A percentile compares a stretch with the other conserved stretches of the same genome.
Conservation (phyloP, 2,329 filamentous ascomycete species). For the Aureobasidium musti region DNA sequence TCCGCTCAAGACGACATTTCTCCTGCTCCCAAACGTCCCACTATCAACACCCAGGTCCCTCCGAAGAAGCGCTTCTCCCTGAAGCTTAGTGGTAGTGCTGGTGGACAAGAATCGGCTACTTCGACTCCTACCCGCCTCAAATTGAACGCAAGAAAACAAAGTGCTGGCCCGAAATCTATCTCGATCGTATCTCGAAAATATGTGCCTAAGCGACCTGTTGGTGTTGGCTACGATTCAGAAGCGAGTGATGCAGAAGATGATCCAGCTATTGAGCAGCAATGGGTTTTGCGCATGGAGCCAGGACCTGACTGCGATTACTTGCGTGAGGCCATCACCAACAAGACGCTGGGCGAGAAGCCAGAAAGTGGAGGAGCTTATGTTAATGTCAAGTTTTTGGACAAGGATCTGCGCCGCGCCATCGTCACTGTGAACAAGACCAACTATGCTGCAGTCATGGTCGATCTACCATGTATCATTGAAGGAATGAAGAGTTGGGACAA, state of each 20-base stretch:
- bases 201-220: conserved; percentile 67
- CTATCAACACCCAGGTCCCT: conserved; percentile 33
- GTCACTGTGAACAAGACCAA: conserved; percentile 68
- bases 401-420: conserved; percentile 71
- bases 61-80: conserved; percentile 38
- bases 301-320: conserved; percentile 86
- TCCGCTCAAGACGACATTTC: conserved; percentile 40
- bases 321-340: conserved; percentile 71
- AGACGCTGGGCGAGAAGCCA: conserved; percentile 68
- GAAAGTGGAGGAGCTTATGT: conserved; percentile 73
- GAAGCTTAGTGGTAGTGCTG: conserved; percentile 37
- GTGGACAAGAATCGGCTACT: neutral
- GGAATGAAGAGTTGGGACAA: conserved; percentile 93
- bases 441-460: conserved; percentile 78
- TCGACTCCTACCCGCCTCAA: conserved; percentile 21
- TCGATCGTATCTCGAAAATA: conserved; percentile 43
- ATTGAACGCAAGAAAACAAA: conserved; percentile 25
- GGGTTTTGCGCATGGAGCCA: conserved; percentile 84
- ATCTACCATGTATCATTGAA: conserved; percentile 83
- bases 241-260: conserved; percentile 87
- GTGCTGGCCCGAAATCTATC: conserved; percentile 33
- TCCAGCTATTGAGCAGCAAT: conserved; percentile 84
- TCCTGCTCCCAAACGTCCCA: conserved; percentile 40
- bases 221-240: conserved; percentile 95
- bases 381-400: conserved; percentile 74